Conservation (phyloP, 2,329 filamentous ascomycete species). For the Microthyrium microscopicum region DNA sequence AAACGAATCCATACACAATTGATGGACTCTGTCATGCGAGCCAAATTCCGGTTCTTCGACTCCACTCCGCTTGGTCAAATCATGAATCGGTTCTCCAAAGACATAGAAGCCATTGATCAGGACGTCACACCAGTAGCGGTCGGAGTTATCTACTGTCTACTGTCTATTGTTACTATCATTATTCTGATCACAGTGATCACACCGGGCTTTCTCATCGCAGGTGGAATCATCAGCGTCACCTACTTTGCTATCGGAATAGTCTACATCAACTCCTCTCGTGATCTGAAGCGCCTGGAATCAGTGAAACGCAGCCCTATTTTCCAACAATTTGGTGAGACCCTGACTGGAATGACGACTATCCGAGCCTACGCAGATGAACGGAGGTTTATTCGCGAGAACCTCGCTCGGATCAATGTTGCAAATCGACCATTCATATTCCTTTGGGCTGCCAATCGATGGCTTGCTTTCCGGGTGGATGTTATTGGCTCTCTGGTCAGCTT, state of each 20-base stretch:
- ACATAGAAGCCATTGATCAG: conserved; percentile 86
- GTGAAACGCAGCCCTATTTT: conserved; percentile 88
- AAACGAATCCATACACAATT: conserved; percentile 65
- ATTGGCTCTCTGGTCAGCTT: conserved; percentile 85
- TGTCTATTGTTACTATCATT: conserved; percentile 66
- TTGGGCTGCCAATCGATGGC: conserved; percentile 95
- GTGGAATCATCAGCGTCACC: conserved; percentile 63
- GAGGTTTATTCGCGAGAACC: conserved; percentile 84
- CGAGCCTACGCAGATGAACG: conserved; percentile 89
- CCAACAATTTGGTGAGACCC: conserved; percentile 93
- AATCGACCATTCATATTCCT: conserved; percentile 88
- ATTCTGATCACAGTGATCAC: conserved; percentile 77
- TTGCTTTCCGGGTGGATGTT: conserved; percentile 79
- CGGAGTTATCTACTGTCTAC: conserved; percentile 48
- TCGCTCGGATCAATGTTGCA: conserved; percentile 75
- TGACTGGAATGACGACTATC: conserved; percentile 90
- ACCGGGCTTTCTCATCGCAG: conserved; percentile 77
- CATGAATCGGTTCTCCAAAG: conserved; percentile 98
- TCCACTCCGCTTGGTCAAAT: conserved; percentile 87
- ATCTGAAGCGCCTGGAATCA: conserved; percentile 87
- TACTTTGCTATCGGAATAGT: conserved; percentile 75
- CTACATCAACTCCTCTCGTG: conserved; percentile 83
- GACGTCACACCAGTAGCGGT: conserved; percentile 89
- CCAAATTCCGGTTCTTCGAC: conserved; percentile 96
- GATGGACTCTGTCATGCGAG: conserved; percentile 64